A percentile compares a stretch with the other conserved stretches of the same genome.
phyloP scores from a whole-genome alignment of 139 green algal genomes.

The Haematococcus sp. region DNA sequence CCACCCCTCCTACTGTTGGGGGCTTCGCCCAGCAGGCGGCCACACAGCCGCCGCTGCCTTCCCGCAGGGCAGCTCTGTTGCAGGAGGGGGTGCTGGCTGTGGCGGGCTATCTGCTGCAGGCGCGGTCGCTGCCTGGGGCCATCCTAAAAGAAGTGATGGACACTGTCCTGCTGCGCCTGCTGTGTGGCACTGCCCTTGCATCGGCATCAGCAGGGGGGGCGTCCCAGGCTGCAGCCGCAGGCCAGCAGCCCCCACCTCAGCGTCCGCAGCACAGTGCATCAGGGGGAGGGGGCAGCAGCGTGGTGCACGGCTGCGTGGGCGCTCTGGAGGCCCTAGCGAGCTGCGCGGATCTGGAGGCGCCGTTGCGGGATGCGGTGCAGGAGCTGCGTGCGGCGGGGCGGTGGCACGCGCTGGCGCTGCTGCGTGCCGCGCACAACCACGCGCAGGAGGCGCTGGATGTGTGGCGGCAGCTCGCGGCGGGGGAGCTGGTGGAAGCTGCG shows the following conservation, averaged over 20 bases:
- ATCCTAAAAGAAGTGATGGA: slow-evolving; percentile 50
- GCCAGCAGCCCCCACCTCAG: too few relatives aligned
- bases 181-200: slow-evolving; percentile 31
- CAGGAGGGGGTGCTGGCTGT: not conserved
- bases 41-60: not conserved
- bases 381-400: slow-evolving; percentile 21
- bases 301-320: not conserved
- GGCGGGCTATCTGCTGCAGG: not conserved
- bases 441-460: slow-evolving; percentile 35
- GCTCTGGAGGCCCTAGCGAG: not conserved
- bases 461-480: slow-evolving; percentile 31
- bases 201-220: too few relatives aligned
- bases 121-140: not conserved
- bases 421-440: slow-evolving; percentile 17
- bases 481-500: slow-evolving; percentile 17
- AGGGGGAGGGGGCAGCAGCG: not conserved
- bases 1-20: not conserved
- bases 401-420: slow-evolving; percentile 46
- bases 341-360: not conserved
- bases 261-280: too few relatives aligned
- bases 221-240: too few relatives aligned
- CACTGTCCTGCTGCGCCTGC: slow-evolving; percentile 60
- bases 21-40: not conserved
- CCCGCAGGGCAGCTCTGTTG: slow-evolving; percentile 17
- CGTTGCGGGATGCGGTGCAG: slow-evolving; percentile 6